These are phyloP conservation scores for Sugiyamaella sp. DNA, from an alignment of 1,139 yeast species.

Conservation along the genomic window DNA sequence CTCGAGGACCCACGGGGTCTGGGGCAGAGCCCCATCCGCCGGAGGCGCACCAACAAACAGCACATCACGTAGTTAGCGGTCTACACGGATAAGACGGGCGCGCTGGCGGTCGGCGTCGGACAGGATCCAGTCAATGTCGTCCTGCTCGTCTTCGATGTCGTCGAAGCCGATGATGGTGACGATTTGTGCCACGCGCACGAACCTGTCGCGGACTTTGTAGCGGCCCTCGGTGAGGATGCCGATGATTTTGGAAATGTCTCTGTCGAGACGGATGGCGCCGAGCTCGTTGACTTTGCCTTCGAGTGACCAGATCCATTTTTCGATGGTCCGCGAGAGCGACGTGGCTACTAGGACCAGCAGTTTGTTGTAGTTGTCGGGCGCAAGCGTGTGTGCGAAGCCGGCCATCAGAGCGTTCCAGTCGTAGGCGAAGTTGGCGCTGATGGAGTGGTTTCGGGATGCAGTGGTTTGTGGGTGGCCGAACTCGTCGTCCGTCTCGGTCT, in stretches of 20 bases:
- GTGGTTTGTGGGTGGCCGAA: neutral
- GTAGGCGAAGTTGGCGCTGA: conserved; percentile 28
- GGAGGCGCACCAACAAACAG: neutral
- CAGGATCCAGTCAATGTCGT: conserved; percentile 76
- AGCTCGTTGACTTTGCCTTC: conserved; percentile 73
- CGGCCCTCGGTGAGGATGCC: conserved; percentile 39
- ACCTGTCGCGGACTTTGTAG: conserved; percentile 75
- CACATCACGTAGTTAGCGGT: conserved; percentile 13
- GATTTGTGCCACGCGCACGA: conserved; percentile 79
- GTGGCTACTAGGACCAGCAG: conserved; percentile 59
- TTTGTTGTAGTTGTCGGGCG: conserved; percentile 54
- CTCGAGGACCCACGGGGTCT: neutral
- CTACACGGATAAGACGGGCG: conserved; percentile 46
- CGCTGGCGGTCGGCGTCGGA: conserved; percentile 72
- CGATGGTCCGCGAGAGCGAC: conserved; percentile 55
- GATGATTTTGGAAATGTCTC: conserved; percentile 76
- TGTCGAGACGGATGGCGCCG: conserved; percentile 83
- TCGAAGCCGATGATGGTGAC: conserved; percentile 82
- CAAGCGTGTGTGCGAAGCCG: conserved; percentile 65
- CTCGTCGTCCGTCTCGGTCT: conserved; percentile 24
- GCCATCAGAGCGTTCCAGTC: conserved; percentile 67
- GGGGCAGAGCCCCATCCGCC: conserved; percentile 8
- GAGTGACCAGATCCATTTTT: conserved; percentile 66
- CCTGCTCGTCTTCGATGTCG: conserved; percentile 72
- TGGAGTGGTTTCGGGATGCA: conserved; percentile 4